Conservation (phyloP, 225 moss, liverwort and hornwort genomes). For the Bryum argenteum region DNA sequence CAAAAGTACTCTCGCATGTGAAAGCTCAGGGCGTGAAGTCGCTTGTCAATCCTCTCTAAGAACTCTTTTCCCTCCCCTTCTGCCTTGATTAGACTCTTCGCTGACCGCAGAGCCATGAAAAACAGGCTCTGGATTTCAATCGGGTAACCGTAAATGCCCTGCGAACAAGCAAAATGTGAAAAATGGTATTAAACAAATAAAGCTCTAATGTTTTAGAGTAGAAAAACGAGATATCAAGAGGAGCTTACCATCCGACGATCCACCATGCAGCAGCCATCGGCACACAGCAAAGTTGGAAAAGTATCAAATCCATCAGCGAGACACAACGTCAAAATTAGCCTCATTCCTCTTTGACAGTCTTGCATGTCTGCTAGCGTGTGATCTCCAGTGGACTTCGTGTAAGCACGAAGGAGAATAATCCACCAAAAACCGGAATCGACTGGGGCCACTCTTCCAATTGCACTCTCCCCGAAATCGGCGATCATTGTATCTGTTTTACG, state of each 20-base stretch:
- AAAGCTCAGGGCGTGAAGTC: slow-evolving; percentile 86
- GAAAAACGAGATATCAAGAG: not conserved
- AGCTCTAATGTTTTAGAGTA: not conserved
- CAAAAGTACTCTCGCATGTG: slow-evolving; percentile 94
- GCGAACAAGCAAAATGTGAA: slow-evolving; percentile 11
- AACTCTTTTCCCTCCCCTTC: slow-evolving; percentile 90
- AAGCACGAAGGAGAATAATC: slow-evolving; percentile 95
- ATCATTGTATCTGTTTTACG: slow-evolving; percentile 94
- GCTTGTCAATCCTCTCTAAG: slow-evolving; percentile 89
- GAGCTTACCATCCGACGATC: slow-evolving; percentile 85
- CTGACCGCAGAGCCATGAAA: slow-evolving; percentile 92
- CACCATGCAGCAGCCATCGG: slow-evolving; percentile 97
- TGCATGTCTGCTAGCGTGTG: slow-evolving; percentile 84
- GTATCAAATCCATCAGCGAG: slow-evolving; percentile 97
- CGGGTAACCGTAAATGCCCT: slow-evolving; percentile 97
- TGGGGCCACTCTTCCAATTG: slow-evolving; percentile 93
- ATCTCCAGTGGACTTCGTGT: slow-evolving; percentile 92
- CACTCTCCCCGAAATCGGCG: slow-evolving; percentile 96
- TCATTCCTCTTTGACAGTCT: slow-evolving; percentile 93
- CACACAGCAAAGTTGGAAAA: slow-evolving; percentile 88
- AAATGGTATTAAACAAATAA: not conserved
- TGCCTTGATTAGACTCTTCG: slow-evolving; percentile 84
- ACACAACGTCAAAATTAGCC: slow-evolving; percentile 86
- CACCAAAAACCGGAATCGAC: slow-evolving; percentile 99
- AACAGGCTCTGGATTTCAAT: slow-evolving; percentile 94